phyloP scores from a whole-genome alignment of 2,329 filamentous ascomycete species.

The Neofusicoccum umdonicola region DNA sequence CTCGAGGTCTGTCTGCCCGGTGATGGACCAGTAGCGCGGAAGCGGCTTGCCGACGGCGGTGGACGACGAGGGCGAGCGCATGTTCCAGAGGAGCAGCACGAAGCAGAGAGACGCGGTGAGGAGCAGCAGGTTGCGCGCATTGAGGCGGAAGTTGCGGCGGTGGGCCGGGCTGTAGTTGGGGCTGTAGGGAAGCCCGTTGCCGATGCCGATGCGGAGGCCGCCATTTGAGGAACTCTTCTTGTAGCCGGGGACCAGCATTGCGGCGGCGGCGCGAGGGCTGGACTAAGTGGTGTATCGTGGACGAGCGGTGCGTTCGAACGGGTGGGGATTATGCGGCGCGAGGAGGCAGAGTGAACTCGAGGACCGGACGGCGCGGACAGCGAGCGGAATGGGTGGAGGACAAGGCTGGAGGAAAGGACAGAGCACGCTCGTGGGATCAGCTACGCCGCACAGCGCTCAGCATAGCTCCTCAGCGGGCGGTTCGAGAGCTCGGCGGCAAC shows the following conservation, averaged over 20 bases:
- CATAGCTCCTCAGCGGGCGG: background rate
- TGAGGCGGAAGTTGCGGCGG: constrained; percentile 7
- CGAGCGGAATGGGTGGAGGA: background rate
- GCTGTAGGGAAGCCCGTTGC: background rate
- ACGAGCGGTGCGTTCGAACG: background rate
- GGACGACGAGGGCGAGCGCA: background rate
- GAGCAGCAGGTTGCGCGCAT: constrained; percentile 2
- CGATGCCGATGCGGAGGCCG: constrained; percentile 3
- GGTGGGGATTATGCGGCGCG: background rate
- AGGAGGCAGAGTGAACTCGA: background rate
- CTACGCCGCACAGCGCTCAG: background rate
- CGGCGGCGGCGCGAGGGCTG: background rate
- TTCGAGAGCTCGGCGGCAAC: background rate
- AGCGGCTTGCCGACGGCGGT: background rate
- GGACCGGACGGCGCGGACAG: background rate
- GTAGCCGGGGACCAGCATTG: background rate
- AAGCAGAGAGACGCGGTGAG: background rate
- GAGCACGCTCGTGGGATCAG: background rate
- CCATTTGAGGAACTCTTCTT: background rate
- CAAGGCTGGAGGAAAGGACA: background rate
- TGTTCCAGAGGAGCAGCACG: constrained; percentile 16
- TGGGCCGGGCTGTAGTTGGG: background rate
- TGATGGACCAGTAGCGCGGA: constrained; percentile 44
- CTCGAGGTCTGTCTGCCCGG: constrained; percentile 29
- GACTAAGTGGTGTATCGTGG: background rate